Conservation (phyloP, 164 flowering plant species). For the Magnolia kwangsiensis region DNA sequence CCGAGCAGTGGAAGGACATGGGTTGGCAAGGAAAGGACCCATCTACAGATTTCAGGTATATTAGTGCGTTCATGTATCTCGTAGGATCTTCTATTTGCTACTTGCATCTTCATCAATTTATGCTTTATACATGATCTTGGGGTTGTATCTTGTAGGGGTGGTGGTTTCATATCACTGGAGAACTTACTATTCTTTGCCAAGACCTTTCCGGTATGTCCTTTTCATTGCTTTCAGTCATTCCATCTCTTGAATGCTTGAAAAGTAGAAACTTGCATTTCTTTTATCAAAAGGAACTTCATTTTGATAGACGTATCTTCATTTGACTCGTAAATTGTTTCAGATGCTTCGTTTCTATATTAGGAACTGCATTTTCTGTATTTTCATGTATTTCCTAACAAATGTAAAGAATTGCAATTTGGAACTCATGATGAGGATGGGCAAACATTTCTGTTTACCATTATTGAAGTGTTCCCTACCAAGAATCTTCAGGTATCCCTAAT, state of each 20-base stretch:
- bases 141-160: constrained; percentile 18
- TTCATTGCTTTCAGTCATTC: neutral
- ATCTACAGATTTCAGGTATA: constrained; percentile 32
- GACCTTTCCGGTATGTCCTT: constrained; percentile 17
- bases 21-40: constrained; percentile 38
- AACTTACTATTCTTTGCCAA: constrained; percentile 30
- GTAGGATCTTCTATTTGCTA: neutral
- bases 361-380: too few species aligned
- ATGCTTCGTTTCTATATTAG: too few species aligned
- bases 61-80: neutral
- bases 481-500: too few species aligned
- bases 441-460: too few species aligned
- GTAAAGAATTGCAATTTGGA: too few species aligned
- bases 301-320: too few species aligned
- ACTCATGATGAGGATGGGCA: too few species aligned
- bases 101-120: neutral
- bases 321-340: too few species aligned
- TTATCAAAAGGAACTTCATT: neutral
- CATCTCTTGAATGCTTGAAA: neutral
- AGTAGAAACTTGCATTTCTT: neutral
- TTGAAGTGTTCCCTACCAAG: too few species aligned
- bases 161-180: constrained; percentile 32
- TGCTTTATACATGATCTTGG: neutral
- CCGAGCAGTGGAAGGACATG: constrained; percentile 35
- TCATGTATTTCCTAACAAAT: too few species aligned